Conservation (phyloP, 805 yeast species). For the Kuraishia molischiana region DNA sequence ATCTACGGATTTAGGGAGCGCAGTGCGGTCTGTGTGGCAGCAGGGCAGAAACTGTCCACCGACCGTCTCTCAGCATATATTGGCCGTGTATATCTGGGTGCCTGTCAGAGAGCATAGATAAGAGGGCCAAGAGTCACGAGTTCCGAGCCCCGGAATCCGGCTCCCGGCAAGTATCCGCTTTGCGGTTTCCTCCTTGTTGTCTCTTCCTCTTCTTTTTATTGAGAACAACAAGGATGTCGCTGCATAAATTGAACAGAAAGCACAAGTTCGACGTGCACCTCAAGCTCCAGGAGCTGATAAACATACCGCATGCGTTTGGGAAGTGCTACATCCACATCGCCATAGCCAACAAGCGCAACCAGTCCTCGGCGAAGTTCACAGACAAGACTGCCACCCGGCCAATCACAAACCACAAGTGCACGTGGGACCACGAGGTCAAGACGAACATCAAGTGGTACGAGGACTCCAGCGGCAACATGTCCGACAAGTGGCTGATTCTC, state of each 20-base stretch:
- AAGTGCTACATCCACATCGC: slow-evolving; percentile 43
- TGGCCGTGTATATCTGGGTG: too few relatives aligned
- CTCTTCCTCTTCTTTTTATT: too few relatives aligned
- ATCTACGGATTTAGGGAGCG: too few relatives aligned
- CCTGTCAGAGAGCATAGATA: too few relatives aligned
- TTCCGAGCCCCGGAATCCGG: too few relatives aligned
- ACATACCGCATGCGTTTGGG: slow-evolving; percentile 76
- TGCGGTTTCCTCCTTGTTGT: too few relatives aligned
- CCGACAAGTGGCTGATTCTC: slow-evolving; percentile 31
- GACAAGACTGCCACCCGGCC: slow-evolving; percentile 30
- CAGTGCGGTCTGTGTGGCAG: too few relatives aligned
- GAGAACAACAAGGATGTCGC: neutral
- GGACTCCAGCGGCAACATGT: slow-evolving; percentile 26
- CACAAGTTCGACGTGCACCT: slow-evolving; percentile 49
- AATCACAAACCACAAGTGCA: slow-evolving; percentile 42
- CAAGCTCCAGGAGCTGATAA: slow-evolving; percentile 60
- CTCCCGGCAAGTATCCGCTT: too few relatives aligned
- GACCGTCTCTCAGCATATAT: too few relatives aligned
- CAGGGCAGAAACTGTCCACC: too few relatives aligned
- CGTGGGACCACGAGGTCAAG: slow-evolving; percentile 28
- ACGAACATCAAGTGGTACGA: slow-evolving; percentile 28
- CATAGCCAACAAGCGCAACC: slow-evolving; percentile 8
- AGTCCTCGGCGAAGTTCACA: slow-evolving; percentile 9
- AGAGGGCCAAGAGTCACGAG: too few relatives aligned
- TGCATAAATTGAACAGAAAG: slow-evolving; percentile 3